phyloP scores from a whole-genome alignment of 441 rosid species.

The Arabidopsis hybrid region DNA sequence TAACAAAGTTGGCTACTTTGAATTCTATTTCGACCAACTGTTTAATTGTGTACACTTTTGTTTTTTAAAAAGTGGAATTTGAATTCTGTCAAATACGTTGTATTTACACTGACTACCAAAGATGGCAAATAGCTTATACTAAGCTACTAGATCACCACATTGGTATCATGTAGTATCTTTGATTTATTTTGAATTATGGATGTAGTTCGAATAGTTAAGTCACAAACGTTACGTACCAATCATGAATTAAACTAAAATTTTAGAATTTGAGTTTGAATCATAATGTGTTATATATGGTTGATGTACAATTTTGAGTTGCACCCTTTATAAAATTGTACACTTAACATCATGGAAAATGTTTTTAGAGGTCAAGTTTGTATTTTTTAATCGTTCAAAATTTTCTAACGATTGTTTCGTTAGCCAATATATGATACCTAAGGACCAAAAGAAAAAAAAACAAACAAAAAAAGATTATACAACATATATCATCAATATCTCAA shows the following conservation, averaged over 20 bases:
- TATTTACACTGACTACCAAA: not conserved
- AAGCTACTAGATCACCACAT: not conserved
- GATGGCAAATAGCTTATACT: not conserved
- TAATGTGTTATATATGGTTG: not conserved
- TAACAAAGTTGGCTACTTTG: constrained; percentile 4
- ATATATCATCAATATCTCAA: not conserved
- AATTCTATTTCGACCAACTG: constrained; percentile 21
- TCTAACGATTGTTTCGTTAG: not conserved
- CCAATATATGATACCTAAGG: not conserved
- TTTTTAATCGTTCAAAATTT: not conserved
- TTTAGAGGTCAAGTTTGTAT: not conserved
- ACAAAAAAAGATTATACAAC: not conserved
- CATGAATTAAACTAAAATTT: not conserved
- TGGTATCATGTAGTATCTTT: not conserved
- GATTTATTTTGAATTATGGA: not conserved
- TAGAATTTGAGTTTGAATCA: not conserved
- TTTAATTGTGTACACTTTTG: not conserved
- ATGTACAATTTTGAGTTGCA: too few relatives aligned
- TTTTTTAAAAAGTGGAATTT: not conserved
- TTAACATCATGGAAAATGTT: not conserved
- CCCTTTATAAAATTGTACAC: not conserved
- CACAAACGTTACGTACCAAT: not conserved
- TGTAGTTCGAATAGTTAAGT: not conserved
- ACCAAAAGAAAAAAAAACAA: too few relatives aligned
- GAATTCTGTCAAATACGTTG: not conserved